These are phyloP conservation scores for Microbotryomycetes sp. DNA, from an alignment of 1,284 basidiomycete species.

Conservation along the genomic window DNA sequence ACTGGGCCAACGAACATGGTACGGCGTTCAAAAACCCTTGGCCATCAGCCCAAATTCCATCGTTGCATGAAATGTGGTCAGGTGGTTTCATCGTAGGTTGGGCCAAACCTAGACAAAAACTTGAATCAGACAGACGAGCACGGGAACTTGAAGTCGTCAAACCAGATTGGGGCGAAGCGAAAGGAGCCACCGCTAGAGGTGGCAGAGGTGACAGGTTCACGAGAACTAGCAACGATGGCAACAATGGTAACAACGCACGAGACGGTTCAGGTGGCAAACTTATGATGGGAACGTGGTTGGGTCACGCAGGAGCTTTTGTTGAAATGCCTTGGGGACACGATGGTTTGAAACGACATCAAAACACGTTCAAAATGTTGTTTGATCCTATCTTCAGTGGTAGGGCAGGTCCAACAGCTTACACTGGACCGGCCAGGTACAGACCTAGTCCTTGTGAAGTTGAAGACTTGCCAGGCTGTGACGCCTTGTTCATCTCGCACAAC, in stretches of 20 bases:
- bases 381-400: conserved; percentile 39
- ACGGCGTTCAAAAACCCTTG: conserved; percentile 34
- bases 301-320: conserved; percentile 30
- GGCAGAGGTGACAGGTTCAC: background rate
- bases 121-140: conserved; percentile 1
- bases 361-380: conserved; percentile 31
- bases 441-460: conserved; percentile 32
- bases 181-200: background rate
- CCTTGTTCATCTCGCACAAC: conserved; percentile 38
- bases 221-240: background rate
- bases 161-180: conserved; percentile 23
- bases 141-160: conserved; percentile 25
- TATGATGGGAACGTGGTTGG: conserved; percentile 35
- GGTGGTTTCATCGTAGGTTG: conserved; percentile 25
- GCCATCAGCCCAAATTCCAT: conserved; percentile 30
- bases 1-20: conserved; percentile 16
- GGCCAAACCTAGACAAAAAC: conserved; percentile 13
- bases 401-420: conserved; percentile 35
- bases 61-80: conserved; percentile 23
- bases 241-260: conserved; percentile 17
- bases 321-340: conserved; percentile 16
- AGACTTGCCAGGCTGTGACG: conserved; percentile 35
- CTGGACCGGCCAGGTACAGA: conserved; percentile 31
- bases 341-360: background rate
- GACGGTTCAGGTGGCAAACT: conserved; percentile 9